Conservation (phyloP, 345 rosid species). For the Gossypium ekmanianum region DNA sequence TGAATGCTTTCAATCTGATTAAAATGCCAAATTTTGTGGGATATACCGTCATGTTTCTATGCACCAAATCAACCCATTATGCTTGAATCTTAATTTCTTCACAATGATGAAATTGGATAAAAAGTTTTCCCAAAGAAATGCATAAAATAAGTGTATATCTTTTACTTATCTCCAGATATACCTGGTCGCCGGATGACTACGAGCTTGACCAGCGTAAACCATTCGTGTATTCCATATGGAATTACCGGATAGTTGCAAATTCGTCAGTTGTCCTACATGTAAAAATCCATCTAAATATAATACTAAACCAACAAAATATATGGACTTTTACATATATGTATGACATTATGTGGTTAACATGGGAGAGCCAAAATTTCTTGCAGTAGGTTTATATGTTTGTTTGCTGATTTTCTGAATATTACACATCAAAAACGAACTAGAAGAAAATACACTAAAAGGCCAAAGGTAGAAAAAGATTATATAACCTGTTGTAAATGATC, state of each 20-base stretch:
- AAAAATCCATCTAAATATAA: background rate
- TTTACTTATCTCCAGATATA: background rate
- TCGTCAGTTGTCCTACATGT: background rate
- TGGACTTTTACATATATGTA: background rate
- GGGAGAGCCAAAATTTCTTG: no score
- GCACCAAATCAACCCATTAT: background rate
- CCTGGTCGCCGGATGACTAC: background rate
- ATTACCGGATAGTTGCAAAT: background rate
- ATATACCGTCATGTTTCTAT: background rate
- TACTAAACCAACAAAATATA: background rate
- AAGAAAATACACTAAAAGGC: constrained; percentile 3
- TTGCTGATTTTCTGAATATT: background rate
- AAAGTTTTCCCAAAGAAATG: background rate
- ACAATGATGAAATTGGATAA: background rate
- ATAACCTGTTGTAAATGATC: constrained; percentile 91
- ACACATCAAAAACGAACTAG: background rate
- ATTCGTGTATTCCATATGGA: background rate
- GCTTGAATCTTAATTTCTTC: background rate
- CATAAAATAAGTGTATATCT: background rate
- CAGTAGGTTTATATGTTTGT: no score
- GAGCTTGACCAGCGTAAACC: background rate
- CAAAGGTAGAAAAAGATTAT: constrained; percentile 16
- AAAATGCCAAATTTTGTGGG: background rate
- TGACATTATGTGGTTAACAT: background rate
- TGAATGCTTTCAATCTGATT: background rate